Evolutionary conservation across 2,329 filamentous ascomycete genomes (phyloP).

Genomic region (Fusarium clavum): DNA sequence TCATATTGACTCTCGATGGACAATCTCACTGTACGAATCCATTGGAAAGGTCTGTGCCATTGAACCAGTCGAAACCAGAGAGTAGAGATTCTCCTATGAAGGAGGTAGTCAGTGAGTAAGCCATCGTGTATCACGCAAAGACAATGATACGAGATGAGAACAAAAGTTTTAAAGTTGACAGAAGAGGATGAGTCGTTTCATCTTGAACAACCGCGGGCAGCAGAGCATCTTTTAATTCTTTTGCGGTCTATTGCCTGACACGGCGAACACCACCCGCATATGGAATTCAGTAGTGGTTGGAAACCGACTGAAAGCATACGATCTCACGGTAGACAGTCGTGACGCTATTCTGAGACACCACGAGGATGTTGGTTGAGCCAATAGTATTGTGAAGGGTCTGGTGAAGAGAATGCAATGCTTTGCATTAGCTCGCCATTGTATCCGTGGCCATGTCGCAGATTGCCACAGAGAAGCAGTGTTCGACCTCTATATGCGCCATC

Average conservation of each 20-base stretch:
- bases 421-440: conserved; percentile 16
- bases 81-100: conserved; percentile 59
- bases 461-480: neutral
- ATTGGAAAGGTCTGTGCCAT: conserved; percentile 69
- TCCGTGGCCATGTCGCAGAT: conserved; percentile 1
- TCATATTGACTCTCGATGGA: conserved; percentile 36
- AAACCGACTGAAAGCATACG: conserved; percentile 37
- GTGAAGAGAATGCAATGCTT: conserved; percentile 39
- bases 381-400: conserved; percentile 9
- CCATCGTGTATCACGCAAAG: conserved; percentile 43
- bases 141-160: conserved; percentile 12
- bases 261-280: conserved; percentile 29
- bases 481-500: conserved; percentile 37
- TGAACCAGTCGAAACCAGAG: conserved; percentile 62
- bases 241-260: conserved; percentile 17
- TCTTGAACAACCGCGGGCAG: conserved; percentile 15
- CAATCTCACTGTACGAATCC: conserved; percentile 73
- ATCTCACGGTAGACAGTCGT: conserved; percentile 26
- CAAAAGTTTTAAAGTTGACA: conserved; percentile 15
- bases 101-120: conserved; percentile 57
- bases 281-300: conserved; percentile 38
- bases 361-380: conserved; percentile 23
- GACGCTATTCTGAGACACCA: conserved; percentile 40
- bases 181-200: conserved; percentile 16
- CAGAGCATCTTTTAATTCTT: conserved; percentile 38